Base-by-base conservation (phyloP, 2,329 filamentous ascomycete species). In the Diaporthe vexans region DNA sequence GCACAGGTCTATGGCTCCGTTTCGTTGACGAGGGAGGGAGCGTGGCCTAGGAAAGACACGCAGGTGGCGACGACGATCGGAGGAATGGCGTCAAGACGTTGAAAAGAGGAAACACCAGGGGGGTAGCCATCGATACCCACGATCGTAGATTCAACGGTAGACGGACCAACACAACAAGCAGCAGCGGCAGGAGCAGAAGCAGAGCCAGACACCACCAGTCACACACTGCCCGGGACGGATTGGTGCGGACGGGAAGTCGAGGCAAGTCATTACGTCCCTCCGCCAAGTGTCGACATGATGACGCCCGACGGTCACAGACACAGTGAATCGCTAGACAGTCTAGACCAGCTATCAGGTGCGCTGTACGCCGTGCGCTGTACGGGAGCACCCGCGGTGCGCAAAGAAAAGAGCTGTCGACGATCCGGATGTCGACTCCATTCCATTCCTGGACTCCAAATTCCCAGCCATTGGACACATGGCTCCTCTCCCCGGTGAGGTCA, bases 391-490 rank as follows among this genome's bases (percentile, higher is more conserved):
- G 72, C 68, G 48, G 35, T 46, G 24, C 61, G 68, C 48, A 73
- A 56, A 76, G 46, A 68, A 43, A 1, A 54, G 63, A 68, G 21
- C 35, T 33, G 61, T 52, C 54, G 72, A 35, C 68, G 74, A 76
- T 76, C 74, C 71, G 56, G 69, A 74, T 69, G 59, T 59, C 61
- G 72, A 74, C 57, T 71, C 59, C 72, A 74, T 76, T 72, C 74
- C 68, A 74, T 67, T 61, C 54, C 43, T 52, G 37, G 51, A 29
- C 61, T 35, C 63, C 48, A 68, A 54, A 54, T 68, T 40, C 56
- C 74, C 67, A 74, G 72, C 61, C 63, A 68, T 72, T 65, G 56
- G 61, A 65, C 56, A 65, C 68, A 72, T 72, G 74, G 72, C 72
- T 37, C 2, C 54, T 29, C 48, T 43, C 35, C 73, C 67, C 40